Evolutionary conservation across 2,329 filamentous ascomycete genomes (phyloP), one percentile per base, ranked within the genome.

Genomic region (Hypoxylon sp.): DNA sequence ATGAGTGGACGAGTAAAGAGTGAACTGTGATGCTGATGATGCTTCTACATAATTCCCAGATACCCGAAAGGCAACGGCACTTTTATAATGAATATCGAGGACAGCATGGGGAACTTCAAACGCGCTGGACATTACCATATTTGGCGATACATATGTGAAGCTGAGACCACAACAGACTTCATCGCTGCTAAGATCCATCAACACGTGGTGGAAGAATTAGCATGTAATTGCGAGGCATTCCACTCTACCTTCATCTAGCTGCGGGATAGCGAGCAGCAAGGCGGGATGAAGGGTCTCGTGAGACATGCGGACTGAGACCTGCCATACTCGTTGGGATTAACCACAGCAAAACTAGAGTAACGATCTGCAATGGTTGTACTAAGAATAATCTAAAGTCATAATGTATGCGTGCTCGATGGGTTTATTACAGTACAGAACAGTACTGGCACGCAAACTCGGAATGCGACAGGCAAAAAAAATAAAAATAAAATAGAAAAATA

Each of bases 81-180:
- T 52, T 57, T 68, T 68, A 69, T 68, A 67, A 57, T 35, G 60
- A 66, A 53, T 55, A 63, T 34, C 59, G 57, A 50, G 50, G 55
- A 32, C 56, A 57, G n/a, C 62, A 69, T 63, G 56, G 54, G 42
- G 53, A 61, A 20, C 52, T 60, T 54, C n/a, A 59, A 63, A n/a
- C 58, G 68, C 31, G 57, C 66, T 29, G 52, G 20, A 23, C 15
- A 15, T 8, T 23, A 35, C 2, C 26, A 42, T 58, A 38, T 50
- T 47, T 51, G n/a, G n/a, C n/a, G n/a, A n/a, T n/a, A n/a, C n/a
- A n/a, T n/a, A n/a, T 40, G 31, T 12, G n/a, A 32, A 9, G 25
- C 16, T 35, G 13, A 31, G 43, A 31, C 12, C 21, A 47, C 7
- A 47, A 50, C 54, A 57, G 19, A 29, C 15, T 31, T 31, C 11